These are phyloP conservation scores for Otatea glauca DNA, from an alignment of 176 grass and related monocot species.

Conservation along the genomic window DNA sequence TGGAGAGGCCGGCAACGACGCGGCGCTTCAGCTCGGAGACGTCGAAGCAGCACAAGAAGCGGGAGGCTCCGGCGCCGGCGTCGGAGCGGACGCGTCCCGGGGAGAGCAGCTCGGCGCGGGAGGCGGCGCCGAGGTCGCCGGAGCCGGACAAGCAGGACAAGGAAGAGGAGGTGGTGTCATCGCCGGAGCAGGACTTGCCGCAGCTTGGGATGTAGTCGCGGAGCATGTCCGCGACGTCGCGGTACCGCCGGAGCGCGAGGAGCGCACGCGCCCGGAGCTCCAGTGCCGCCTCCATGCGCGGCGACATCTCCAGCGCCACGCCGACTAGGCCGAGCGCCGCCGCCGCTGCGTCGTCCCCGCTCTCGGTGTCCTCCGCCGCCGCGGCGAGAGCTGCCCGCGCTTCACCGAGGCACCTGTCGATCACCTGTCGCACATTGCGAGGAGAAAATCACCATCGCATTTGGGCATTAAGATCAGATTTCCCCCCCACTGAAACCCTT, in stretches of 20 bases:
- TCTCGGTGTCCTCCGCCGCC: constrained; percentile 14
- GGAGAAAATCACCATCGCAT: neutral
- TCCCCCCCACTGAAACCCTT: neutral
- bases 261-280: constrained; percentile 79
- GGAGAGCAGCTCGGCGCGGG: constrained; percentile 60
- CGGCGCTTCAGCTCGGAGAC: constrained; percentile 70
- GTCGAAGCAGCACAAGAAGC: constrained; percentile 73
- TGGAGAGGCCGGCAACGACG: constrained; percentile 62
- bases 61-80: constrained; percentile 28
- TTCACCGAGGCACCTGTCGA: constrained; percentile 56
- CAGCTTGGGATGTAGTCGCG: constrained; percentile 86
- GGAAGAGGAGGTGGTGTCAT: constrained; percentile 3
- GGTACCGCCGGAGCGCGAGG: constrained; percentile 74
- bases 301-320: constrained; percentile 61
- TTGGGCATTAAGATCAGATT: neutral
- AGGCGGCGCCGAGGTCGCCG: constrained; percentile 36
- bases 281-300: constrained; percentile 71
- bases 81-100: constrained; percentile 51
- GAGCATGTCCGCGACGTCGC: constrained; percentile 88
- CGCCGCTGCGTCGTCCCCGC: constrained; percentile 46
- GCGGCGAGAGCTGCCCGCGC: constrained; percentile 57
- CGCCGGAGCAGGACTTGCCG: constrained; percentile 40
- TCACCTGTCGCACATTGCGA: constrained; percentile 47
- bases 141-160: constrained; percentile 50
- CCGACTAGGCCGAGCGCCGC: constrained; percentile 62